phyloP scores from a whole-genome alignment of 1,284 basidiomycete genomes.

The Mycena citricolor region DNA sequence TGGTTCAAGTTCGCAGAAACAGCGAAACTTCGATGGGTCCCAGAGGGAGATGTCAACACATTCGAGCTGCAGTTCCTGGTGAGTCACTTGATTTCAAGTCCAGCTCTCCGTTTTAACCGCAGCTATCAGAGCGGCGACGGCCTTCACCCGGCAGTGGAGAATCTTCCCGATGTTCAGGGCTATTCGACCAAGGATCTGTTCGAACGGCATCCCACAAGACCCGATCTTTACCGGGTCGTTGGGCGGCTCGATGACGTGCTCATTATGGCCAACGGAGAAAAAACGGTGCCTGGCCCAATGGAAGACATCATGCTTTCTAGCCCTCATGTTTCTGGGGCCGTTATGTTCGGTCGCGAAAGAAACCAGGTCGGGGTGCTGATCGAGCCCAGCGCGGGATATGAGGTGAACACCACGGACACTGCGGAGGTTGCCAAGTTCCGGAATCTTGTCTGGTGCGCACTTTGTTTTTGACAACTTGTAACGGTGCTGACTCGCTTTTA shows the following conservation, averaged over 20 bases:
- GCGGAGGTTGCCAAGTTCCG: slow-evolving; percentile 32
- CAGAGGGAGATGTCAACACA: slow-evolving; percentile 32
- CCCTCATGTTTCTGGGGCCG: slow-evolving; percentile 32
- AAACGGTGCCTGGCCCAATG: slow-evolving; percentile 40
- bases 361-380: slow-evolving; percentile 43
- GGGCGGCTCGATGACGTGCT: slow-evolving; percentile 40
- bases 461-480: background rate
- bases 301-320: slow-evolving; percentile 36
- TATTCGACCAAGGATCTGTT: slow-evolving; percentile 37
- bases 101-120: background rate
- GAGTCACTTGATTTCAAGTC: background rate
- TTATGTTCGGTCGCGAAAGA: slow-evolving; percentile 43
- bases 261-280: slow-evolving; percentile 41
- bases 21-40: slow-evolving; percentile 28
- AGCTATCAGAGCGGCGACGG: slow-evolving; percentile 9
- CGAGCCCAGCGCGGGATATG: slow-evolving; percentile 31
- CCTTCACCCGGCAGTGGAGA: slow-evolving; percentile 30
- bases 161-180: slow-evolving; percentile 32
- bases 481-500: background rate
- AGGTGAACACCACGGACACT: slow-evolving; percentile 31
- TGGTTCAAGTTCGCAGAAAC: slow-evolving; percentile 28
- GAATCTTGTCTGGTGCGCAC: slow-evolving; percentile 38
- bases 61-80: slow-evolving; percentile 33
- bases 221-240: slow-evolving; percentile 32
- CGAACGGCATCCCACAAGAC: slow-evolving; percentile 33